Conservation (phyloP, 768 basidiomycete species). For the Mycena alexandri region DNA sequence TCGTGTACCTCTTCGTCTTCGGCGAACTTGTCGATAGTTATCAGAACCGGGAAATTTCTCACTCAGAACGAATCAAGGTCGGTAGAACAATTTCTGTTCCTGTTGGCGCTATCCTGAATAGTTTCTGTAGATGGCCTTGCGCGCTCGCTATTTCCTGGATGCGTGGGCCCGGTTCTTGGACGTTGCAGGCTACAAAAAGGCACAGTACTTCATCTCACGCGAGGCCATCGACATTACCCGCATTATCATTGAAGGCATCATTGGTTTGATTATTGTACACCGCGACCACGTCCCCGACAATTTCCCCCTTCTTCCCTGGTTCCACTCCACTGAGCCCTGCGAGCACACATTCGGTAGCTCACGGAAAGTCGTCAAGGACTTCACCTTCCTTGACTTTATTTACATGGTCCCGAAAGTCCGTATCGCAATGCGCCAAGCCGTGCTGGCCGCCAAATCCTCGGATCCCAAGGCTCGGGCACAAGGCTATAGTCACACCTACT, state of each 20-base stretch:
- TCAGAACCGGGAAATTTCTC: conserved; percentile 48
- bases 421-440: conserved; percentile 41
- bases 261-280: conserved; percentile 48
- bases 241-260: conserved; percentile 48
- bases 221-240: conserved; percentile 49
- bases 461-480: background rate
- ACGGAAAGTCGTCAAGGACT: conserved; percentile 50
- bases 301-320: conserved; percentile 54
- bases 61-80: conserved; percentile 45
- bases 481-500: conserved; percentile 9
- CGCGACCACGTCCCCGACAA: conserved; percentile 45
- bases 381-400: conserved; percentile 47
- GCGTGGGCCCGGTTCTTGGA: conserved; percentile 43
- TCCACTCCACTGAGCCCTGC: conserved; percentile 47
- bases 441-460: conserved; percentile 3
- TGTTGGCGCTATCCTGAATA: too few relatives aligned
- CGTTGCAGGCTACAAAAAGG: conserved; percentile 34
- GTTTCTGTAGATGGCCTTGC: too few relatives aligned
- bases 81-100: too few relatives aligned
- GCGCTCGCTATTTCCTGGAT: conserved; percentile 48
- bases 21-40: conserved; percentile 54
- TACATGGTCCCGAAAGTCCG: conserved; percentile 46
- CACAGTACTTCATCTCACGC: conserved; percentile 48
- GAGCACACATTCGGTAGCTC: conserved; percentile 51
- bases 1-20: conserved; percentile 51